Evolutionary conservation across 306 rosid species (phyloP), one percentile per base, ranked within the genome.

Genomic region (Vicia faba): DNA sequence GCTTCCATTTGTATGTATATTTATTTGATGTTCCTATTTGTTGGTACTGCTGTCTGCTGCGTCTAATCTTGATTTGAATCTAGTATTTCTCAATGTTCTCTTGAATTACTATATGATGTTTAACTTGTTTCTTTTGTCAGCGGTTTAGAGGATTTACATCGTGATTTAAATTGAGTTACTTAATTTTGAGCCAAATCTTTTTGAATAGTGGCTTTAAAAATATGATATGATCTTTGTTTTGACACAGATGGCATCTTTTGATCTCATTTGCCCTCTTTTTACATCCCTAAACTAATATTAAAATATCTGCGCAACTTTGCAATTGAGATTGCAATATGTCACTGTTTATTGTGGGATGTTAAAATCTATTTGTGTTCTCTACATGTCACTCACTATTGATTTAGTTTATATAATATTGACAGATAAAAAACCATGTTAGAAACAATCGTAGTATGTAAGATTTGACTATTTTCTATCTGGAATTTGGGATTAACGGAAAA

Each of bases 1-100:
- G 62, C 64, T 68, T 70, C 12, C 53, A 61, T 76, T 73, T 60
- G 3, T 60, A 40, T 49, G 48, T 33, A 23, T 43, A 45, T 35
- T 43, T 53, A 35, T 75, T 41, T 41, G n/a, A 53, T 73, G 13
- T 54, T 73, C 40, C 50, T 33, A 66, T 48, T 46, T 43, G 12
- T 26, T 75, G 31, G 50, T 26, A 33, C 5, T 54, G 79, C 12
- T 45, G n/a, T 28, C 18, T 61, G n/a, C n/a, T n/a, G n/a, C n/a
- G n/a, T n/a, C n/a, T 38, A 71, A 10, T 31, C 14, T 51, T 66
- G 20, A 31, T 36, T 20, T 4, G 20, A 59, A 44, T 53, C 40
- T 55, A 12, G 7, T 55, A 28, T 7, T 55, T 55, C 8, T 26
- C 61, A 54, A 25, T 54, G 38, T 12, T 54, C 3, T 25, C 36